Conservation (phyloP, 768 basidiomycete species). For the Trametes gibbosa region DNA sequence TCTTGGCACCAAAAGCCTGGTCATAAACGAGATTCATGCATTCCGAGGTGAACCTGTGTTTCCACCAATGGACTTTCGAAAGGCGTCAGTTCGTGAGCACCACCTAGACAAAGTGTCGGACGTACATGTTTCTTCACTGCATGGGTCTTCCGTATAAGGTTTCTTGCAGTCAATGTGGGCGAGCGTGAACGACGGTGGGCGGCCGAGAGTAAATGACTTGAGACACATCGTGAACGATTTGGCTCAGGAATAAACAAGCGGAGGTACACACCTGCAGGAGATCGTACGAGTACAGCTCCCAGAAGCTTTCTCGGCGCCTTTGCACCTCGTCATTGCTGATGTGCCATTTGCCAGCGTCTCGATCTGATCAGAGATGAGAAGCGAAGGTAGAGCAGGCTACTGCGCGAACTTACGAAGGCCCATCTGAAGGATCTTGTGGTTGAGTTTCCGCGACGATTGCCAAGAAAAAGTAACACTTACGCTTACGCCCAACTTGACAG, state of each 20-base stretch:
- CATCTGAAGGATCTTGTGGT: slow-evolving; percentile 38
- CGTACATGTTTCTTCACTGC: slow-evolving; percentile 51
- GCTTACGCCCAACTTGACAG: slow-evolving; percentile 67
- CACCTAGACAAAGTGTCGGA: slow-evolving; percentile 34
- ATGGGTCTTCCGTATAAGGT: slow-evolving; percentile 43
- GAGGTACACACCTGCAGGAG: slow-evolving; percentile 54
- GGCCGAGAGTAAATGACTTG: slow-evolving; percentile 67
- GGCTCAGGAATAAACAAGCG: no score
- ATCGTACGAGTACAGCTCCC: slow-evolving; percentile 67
- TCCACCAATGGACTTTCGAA: slow-evolving; percentile 51
- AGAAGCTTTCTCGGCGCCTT: slow-evolving; percentile 58
- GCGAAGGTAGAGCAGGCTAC: not conserved
- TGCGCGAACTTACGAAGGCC: slow-evolving; percentile 55
- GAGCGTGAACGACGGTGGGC: slow-evolving; percentile 62
- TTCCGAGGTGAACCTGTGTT: slow-evolving; percentile 62
- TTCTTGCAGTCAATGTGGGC: slow-evolving; percentile 56
- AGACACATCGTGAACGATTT: not conserved
- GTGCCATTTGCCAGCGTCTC: slow-evolving; percentile 66
- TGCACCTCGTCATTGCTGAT: slow-evolving; percentile 54
- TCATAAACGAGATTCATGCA: slow-evolving; percentile 67
- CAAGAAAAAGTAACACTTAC: slow-evolving; percentile 34
- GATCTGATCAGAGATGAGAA: slow-evolving; percentile 40
- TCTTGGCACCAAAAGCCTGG: slow-evolving; percentile 63
- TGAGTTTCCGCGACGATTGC: not conserved
- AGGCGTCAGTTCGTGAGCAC: slow-evolving; percentile 32